A percentile compares a stretch with the other conserved stretches of the same genome.
Evolutionary conservation across 1,139 yeast genomes (phyloP).

Genomic region (Suhomyces atakaporum): DNA sequence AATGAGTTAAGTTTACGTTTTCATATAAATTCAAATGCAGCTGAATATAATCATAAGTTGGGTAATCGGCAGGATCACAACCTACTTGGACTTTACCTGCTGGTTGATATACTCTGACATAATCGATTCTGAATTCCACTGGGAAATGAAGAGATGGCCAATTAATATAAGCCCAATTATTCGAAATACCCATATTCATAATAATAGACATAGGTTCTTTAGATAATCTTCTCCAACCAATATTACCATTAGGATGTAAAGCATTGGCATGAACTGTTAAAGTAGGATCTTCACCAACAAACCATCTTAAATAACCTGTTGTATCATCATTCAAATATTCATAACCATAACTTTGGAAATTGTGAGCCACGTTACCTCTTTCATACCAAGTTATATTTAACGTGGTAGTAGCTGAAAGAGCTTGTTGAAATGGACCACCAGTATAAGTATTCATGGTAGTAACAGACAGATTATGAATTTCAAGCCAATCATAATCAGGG

Average conservation of each 20-base stretch:
- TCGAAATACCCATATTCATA: conserved; percentile 77
- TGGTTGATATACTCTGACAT: conserved; percentile 81
- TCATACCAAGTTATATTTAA: conserved; percentile 79
- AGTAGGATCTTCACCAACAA: conserved; percentile 69
- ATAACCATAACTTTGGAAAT: conserved; percentile 72
- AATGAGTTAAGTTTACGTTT: conserved; percentile 63
- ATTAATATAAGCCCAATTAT: conserved; percentile 80
- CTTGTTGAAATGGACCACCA: conserved; percentile 88
- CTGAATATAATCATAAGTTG: conserved; percentile 73
- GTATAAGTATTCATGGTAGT: conserved; percentile 75
- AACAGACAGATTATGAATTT: conserved; percentile 58
- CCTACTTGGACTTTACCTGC: conserved; percentile 49
- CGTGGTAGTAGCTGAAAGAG: conserved; percentile 72
- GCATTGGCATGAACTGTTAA: conserved; percentile 62
- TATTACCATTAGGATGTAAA: conserved; percentile 79
- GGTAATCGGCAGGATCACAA: conserved; percentile 75
- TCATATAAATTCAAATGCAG: conserved; percentile 62
- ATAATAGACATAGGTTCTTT: conserved; percentile 87
- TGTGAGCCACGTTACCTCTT: conserved; percentile 30
- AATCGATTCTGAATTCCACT: conserved; percentile 64
- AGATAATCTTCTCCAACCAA: conserved; percentile 71
- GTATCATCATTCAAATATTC: conserved; percentile 72
- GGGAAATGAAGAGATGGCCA: conserved; percentile 76
- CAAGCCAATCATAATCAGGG: conserved; percentile 75
- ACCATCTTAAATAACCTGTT: conserved; percentile 80